Evolutionary conservation across 257 asterid genomes (phyloP).

Genomic region (Osmanthus fragrans): DNA sequence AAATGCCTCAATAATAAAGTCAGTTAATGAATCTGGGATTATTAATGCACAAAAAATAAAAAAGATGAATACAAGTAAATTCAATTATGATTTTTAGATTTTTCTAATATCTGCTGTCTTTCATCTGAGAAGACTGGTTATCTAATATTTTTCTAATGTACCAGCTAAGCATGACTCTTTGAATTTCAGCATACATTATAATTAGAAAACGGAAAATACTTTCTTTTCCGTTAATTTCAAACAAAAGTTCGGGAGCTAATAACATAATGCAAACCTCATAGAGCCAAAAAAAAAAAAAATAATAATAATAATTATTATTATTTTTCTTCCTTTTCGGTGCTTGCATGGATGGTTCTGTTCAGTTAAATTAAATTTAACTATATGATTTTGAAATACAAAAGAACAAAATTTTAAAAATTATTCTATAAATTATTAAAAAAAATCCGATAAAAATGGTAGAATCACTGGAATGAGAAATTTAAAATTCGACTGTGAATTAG

Average conservation of each 20-base stretch:
- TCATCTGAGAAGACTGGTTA: too few relatives aligned
- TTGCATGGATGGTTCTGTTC: neutral
- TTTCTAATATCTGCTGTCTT: neutral
- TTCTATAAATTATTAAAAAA: too few relatives aligned
- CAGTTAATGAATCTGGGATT: neutral
- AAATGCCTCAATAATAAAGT: neutral
- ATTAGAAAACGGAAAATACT: neutral
- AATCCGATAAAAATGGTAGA: neutral
- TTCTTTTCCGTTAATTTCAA: neutral
- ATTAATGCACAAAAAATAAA: too few relatives aligned
- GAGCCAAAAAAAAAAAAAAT: too few relatives aligned
- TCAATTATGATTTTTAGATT: too few relatives aligned
- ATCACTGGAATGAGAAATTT: neutral
- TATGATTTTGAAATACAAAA: neutral
- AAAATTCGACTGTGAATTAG: neutral
- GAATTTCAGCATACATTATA: neutral
- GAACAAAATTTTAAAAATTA: too few relatives aligned
- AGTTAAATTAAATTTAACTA: too few relatives aligned
- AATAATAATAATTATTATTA: too few relatives aligned
- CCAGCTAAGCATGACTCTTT: too few relatives aligned
- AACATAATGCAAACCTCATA: neutral
- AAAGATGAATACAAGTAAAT: neutral
- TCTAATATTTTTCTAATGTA: too few relatives aligned
- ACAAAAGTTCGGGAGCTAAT: neutral
- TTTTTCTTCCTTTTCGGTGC: neutral